These are phyloP conservation scores for Aegilops sharonensis DNA, from an alignment of 176 grass and related monocot genomes.

Conservation along the genomic window DNA sequence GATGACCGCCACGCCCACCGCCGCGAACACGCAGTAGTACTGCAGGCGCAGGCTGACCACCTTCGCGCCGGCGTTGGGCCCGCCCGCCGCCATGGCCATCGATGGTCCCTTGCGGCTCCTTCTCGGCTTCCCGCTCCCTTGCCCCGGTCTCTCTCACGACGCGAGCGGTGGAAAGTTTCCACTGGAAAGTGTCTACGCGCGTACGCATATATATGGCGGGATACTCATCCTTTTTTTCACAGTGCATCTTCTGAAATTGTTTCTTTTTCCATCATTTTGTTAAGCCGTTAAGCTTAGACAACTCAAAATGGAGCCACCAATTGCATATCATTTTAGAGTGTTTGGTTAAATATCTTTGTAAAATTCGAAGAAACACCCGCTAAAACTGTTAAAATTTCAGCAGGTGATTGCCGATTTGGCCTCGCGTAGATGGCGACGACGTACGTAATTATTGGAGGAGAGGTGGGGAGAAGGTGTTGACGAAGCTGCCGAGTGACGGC, in stretches of 20 bases:
- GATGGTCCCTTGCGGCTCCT: background rate
- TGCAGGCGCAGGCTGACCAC: constrained; percentile 48
- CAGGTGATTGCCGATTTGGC: background rate
- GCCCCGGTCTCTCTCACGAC: background rate
- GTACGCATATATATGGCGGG: background rate
- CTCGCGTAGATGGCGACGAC: background rate
- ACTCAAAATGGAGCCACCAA: no score
- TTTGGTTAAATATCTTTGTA: no score
- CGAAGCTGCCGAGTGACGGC: constrained; percentile 11
- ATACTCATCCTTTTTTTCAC: background rate
- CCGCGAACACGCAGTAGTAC: constrained; percentile 57
- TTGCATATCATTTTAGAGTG: no score
- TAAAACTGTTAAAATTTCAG: no score
- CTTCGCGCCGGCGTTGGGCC: constrained; percentile 39
- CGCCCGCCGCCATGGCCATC: constrained; percentile 40
- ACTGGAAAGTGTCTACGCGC: background rate
- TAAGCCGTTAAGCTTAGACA: no score
- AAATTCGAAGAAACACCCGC: no score
- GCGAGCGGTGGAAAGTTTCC: constrained; percentile 4
- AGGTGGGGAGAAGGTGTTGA: constrained; percentile 27
- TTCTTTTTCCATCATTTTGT: no score
- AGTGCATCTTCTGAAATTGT: background rate
- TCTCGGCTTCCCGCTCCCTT: background rate
- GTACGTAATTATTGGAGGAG: background rate
- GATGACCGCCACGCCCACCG: constrained; percentile 33